Evolutionary conservation across 2,329 filamentous ascomycete genomes (phyloP).

Genomic region (Thermothelomyces thermophilus): DNA sequence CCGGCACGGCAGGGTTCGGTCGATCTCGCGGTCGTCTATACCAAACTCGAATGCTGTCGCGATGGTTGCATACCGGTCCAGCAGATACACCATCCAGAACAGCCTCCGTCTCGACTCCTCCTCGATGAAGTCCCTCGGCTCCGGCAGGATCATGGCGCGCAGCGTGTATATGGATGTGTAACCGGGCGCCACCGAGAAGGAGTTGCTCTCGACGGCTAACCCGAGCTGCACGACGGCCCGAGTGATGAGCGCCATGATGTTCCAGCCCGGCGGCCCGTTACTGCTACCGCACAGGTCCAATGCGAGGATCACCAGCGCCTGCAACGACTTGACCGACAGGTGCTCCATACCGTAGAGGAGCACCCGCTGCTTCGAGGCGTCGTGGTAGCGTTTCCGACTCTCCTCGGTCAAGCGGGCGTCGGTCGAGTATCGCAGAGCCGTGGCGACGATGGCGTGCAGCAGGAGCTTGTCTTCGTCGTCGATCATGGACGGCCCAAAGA

Average conservation of each 20-base stretch:
- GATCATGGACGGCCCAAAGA: conserved; percentile 70
- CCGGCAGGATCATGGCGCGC: conserved; percentile 75
- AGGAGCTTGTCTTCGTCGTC: conserved; percentile 78
- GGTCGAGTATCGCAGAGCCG: conserved; percentile 75
- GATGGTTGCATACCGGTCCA: conserved; percentile 85
- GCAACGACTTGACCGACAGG: conserved; percentile 79
- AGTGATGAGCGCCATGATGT: conserved; percentile 81
- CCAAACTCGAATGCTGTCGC: conserved; percentile 90
- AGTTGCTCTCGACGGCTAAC: conserved; percentile 74
- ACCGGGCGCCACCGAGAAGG: conserved; percentile 67
- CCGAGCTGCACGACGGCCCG: conserved; percentile 84
- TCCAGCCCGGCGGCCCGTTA: conserved; percentile 89
- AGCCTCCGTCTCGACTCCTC: conserved; percentile 78
- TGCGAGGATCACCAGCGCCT: conserved; percentile 80
- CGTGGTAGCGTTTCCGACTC: conserved; percentile 67
- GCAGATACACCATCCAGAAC: conserved; percentile 91
- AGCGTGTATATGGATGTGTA: conserved; percentile 86
- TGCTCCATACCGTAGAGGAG: conserved; percentile 83
- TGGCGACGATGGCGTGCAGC: conserved; percentile 82
- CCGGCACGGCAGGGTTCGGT: conserved; percentile 77
- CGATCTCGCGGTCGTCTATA: conserved; percentile 81
- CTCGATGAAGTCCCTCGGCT: conserved; percentile 79
- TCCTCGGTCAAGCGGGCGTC: conserved; percentile 69
- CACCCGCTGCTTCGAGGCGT: conserved; percentile 77
- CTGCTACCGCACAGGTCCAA: conserved; percentile 79